Evolutionary conservation across 495 filamentous ascomycete species (phyloP).

Genomic region (Daldinia caldariorum): DNA sequence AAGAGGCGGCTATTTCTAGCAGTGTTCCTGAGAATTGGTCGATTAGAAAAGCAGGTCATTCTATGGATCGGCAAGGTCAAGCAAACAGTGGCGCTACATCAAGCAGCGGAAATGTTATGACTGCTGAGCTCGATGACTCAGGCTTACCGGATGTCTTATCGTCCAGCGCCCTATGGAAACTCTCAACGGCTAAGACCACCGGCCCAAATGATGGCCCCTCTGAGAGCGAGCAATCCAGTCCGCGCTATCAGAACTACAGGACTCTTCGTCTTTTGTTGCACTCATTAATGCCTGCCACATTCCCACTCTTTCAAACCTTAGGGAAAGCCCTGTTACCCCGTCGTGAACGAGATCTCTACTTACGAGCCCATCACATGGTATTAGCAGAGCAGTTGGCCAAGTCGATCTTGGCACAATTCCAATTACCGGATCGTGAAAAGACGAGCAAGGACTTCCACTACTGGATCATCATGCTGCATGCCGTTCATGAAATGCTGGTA

Average conservation of each 20-base stretch:
- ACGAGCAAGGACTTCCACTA: slow-evolving; percentile 70
- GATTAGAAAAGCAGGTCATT: slow-evolving; percentile 32
- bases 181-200: slow-evolving; percentile 28
- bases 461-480: slow-evolving; percentile 80
- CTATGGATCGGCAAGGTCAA: slow-evolving; percentile 27
- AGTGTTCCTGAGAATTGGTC: slow-evolving; percentile 59
- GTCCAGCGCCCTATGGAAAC: slow-evolving; percentile 38
- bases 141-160: slow-evolving; percentile 37
- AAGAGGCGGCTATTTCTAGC: slow-evolving; percentile 74
- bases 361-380: slow-evolving; percentile 70
- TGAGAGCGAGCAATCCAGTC: slow-evolving; percentile 50
- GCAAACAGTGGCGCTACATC: slow-evolving; percentile 5
- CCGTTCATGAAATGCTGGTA: slow-evolving; percentile 75
- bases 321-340: slow-evolving; percentile 82
- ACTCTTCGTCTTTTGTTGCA: slow-evolving; percentile 79
- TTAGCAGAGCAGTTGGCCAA: slow-evolving; percentile 83
- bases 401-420: slow-evolving; percentile 72
- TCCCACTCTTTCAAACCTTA: slow-evolving; percentile 79
- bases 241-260: slow-evolving; percentile 78
- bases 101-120: slow-evolving; percentile 12
- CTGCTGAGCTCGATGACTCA: slow-evolving; percentile 36
- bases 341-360: slow-evolving; percentile 69
- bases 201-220: slow-evolving; percentile 37
- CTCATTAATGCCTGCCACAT: slow-evolving; percentile 74
- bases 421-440: slow-evolving; percentile 41